phyloP scores from a whole-genome alignment of 495 filamentous ascomycete genomes.

The Darksidea phi region DNA sequence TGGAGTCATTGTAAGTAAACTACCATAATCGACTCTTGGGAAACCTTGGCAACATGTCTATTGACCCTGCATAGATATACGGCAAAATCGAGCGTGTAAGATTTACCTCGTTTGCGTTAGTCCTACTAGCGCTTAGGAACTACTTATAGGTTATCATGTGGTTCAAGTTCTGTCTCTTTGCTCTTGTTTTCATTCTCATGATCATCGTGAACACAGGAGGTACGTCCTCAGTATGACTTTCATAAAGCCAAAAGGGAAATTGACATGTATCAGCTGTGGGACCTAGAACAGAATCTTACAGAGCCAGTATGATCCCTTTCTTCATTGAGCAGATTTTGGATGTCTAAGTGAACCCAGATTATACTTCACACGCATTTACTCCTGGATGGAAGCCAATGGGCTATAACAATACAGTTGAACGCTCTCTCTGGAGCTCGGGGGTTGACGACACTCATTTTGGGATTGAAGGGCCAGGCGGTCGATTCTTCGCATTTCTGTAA shows the following conservation, averaged over 20 bases:
- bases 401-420: constrained; percentile 1
- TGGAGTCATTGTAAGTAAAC: background rate
- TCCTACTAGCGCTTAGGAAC: background rate
- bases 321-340: background rate
- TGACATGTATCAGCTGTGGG: background rate
- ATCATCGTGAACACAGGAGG: background rate
- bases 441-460: background rate
- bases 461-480: background rate
- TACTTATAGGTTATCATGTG: constrained; percentile 1
- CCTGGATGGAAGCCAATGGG: background rate
- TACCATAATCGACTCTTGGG: background rate
- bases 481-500: background rate
- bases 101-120: background rate
- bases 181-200: background rate
- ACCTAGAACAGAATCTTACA: background rate
- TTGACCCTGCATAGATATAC: background rate
- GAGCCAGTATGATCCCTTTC: background rate
- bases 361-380: background rate
- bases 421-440: background rate
- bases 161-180: background rate
- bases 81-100: background rate
- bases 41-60: background rate
- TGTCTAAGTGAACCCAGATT: background rate
- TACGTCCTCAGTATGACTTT: background rate
- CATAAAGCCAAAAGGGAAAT: background rate